Percentiles rank a stretch among this genome's conserved stretches.
These are phyloP conservation scores for Globisporangium ultimum DNA, from an alignment of 352 stramenopile species.

Conservation along the genomic window DNA sequence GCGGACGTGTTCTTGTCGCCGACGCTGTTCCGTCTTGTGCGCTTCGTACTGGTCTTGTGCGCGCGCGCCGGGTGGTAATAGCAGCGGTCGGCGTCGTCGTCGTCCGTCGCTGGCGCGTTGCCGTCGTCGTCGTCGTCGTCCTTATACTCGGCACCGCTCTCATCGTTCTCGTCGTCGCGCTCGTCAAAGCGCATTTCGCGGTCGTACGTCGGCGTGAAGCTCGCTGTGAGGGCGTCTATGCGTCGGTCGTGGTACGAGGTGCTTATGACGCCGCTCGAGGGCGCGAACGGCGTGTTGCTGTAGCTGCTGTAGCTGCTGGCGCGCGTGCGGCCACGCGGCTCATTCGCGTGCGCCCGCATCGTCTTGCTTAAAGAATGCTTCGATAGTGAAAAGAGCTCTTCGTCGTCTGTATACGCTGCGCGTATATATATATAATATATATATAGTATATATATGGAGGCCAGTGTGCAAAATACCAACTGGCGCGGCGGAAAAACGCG, in stretches of 20 bases:
- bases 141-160: slow-evolving; percentile 7
- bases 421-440: too few species aligned
- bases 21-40: slow-evolving; percentile 18
- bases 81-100: slow-evolving; percentile 7
- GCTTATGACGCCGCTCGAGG: slow-evolving; percentile 6
- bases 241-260: slow-evolving; percentile 12
- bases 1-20: slow-evolving; percentile 5
- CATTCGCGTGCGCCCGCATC: background rate
- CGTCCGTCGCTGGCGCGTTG: slow-evolving; percentile 17
- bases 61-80: slow-evolving; percentile 4
- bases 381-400: too few species aligned
- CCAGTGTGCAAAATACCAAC: too few species aligned
- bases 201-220: slow-evolving; percentile 9
- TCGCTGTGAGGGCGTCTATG: background rate
- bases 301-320: slow-evolving; percentile 13
- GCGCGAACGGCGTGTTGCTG: slow-evolving; percentile 2
- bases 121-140: slow-evolving; percentile 14
- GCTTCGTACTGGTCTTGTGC: background rate
- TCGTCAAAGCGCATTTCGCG: slow-evolving; percentile 16
- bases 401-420: too few species aligned
- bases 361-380: too few species aligned
- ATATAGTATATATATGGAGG: too few species aligned
- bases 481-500: too few species aligned
- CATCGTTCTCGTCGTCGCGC: slow-evolving; percentile 20
- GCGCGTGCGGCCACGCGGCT: slow-evolving; percentile 5